A percentile compares a stretch with the other conserved stretches of the same genome.
phyloP scores from a whole-genome alignment of 768 basidiomycete species.

The Infundibulicybe gibba region DNA sequence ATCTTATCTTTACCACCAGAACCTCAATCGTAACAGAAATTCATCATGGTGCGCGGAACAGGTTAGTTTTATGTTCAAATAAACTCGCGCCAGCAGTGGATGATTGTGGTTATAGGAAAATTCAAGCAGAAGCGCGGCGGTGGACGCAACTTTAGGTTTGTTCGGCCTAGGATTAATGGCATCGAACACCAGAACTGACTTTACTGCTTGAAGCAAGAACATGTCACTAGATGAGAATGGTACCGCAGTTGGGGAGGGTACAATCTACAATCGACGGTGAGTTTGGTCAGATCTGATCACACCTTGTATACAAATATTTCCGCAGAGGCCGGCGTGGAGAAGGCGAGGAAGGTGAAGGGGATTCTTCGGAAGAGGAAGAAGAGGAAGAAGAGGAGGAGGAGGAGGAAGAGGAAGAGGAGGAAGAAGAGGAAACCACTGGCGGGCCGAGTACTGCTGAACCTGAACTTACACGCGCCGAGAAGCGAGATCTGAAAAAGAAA shows the following conservation, averaged over 20 bases:
- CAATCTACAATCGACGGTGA: conserved; percentile 43
- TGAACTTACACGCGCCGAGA: conserved; percentile 68
- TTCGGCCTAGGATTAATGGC: not conserved
- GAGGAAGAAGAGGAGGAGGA: conserved; percentile 43
- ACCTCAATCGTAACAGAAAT: conserved; percentile 3
- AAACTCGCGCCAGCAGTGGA: not conserved
- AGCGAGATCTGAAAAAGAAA: conserved; percentile 83
- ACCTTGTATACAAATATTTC: conserved; percentile 8
- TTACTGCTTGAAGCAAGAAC: conserved; percentile 44
- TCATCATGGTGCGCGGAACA: conserved; percentile 47
- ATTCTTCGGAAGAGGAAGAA: conserved; percentile 40
- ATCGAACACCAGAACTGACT: conserved; percentile 3
- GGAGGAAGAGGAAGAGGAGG: conserved; percentile 41
- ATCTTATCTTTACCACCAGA: conserved; percentile 4
- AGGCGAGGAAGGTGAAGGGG: conserved; percentile 41
- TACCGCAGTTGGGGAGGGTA: conserved; percentile 36
- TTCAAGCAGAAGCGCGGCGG: conserved; percentile 88
- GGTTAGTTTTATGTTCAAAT: conserved; percentile 22
- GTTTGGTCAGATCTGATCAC: conserved; percentile 12
- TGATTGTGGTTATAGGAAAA: conserved; percentile 45
- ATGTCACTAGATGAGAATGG: conserved; percentile 57
- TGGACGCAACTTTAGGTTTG: conserved; percentile 78
- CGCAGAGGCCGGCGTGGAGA: conserved; percentile 15
- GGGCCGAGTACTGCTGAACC: conserved; percentile 31
- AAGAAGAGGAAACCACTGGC: conserved; percentile 26